These are phyloP conservation scores for Murraya koenigii DNA, from an alignment of 345 rosid species.

Conservation along the genomic window DNA sequence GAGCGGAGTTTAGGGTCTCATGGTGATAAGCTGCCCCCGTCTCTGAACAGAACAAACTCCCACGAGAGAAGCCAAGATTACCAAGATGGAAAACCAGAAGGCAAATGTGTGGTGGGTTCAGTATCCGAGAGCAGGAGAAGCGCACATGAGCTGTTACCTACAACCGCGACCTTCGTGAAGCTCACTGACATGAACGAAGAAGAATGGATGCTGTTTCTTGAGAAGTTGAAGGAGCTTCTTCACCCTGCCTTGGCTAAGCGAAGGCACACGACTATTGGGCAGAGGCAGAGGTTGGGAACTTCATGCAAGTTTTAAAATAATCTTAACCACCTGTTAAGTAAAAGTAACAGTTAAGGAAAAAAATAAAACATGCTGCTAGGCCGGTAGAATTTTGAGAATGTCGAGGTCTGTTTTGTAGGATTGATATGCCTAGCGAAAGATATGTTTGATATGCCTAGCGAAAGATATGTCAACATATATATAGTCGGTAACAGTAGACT, in stretches of 20 bases:
- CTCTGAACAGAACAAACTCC: constrained; percentile 21
- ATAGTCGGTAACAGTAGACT: background rate
- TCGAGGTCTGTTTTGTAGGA: background rate
- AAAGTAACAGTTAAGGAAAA: background rate
- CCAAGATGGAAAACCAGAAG: constrained; percentile 21
- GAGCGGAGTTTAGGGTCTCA: constrained; percentile 14
- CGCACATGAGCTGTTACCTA: constrained; percentile 46
- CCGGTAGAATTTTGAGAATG: background rate
- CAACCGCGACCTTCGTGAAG: constrained; percentile 44
- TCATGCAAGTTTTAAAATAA: constrained; percentile 62
- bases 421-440: background rate
- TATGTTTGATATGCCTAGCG: background rate
- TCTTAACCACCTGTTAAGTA: background rate
- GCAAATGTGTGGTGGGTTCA: constrained; percentile 8
- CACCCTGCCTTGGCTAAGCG: constrained; percentile 42
- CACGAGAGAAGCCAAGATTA: constrained; percentile 18
- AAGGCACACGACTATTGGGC: constrained; percentile 34
- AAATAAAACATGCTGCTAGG: background rate
- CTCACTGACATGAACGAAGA: constrained; percentile 45
- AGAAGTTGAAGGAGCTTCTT: constrained; percentile 52
- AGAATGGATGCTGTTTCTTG: constrained; percentile 50
- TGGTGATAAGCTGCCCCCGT: constrained; percentile 18
- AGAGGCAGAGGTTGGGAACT: constrained; percentile 60
- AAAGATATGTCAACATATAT: background rate
- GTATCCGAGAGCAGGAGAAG: constrained; percentile 35